Percentiles rank a stretch among this genome's conserved stretches.
phyloP scores from a whole-genome alignment of 2,329 filamentous ascomycete genomes.

The Cyphellophora europaea region DNA sequence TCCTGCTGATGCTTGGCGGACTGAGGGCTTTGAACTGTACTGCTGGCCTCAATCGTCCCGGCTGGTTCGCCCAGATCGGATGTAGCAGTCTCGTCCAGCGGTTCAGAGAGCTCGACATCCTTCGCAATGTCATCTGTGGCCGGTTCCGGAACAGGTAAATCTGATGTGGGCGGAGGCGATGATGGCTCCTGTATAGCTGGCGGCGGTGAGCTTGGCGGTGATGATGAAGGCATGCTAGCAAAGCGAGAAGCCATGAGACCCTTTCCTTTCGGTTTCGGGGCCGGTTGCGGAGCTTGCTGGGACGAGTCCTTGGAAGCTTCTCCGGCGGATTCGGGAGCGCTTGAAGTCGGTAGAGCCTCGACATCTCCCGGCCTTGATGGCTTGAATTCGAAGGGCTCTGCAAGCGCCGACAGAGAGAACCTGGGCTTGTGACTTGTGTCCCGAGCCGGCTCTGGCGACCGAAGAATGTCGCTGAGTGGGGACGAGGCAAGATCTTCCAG shows the following conservation, averaged over 20 bases:
- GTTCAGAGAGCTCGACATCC: not conserved
- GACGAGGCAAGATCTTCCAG: too few species aligned
- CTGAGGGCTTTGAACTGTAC: too few species aligned
- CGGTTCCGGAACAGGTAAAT: not conserved
- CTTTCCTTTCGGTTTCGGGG: conserved; percentile 1
- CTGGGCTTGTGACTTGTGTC: conserved; percentile 34
- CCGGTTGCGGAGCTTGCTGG: not conserved
- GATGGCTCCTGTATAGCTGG: not conserved
- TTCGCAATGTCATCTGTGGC: not conserved
- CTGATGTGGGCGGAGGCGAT: not conserved
- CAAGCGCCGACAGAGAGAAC: conserved; percentile 59
- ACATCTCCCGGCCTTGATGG: conserved; percentile 13
- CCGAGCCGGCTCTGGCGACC: too few species aligned
- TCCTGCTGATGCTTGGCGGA: too few species aligned
- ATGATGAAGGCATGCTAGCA: conserved; percentile 17
- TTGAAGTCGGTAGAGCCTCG: too few species aligned
- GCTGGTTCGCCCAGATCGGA: not conserved
- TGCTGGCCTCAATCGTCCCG: too few species aligned
- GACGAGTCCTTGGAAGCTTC: not conserved
- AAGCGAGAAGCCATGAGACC: conserved; percentile 27
- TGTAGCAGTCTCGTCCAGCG: not conserved
- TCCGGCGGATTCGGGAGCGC: not conserved
- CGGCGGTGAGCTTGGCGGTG: not conserved
- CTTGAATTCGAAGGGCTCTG: conserved; percentile 56
- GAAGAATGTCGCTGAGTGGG: too few species aligned